Evolutionary conservation across 257 asterid species (phyloP).

Genomic region (Asclepias syriaca): DNA sequence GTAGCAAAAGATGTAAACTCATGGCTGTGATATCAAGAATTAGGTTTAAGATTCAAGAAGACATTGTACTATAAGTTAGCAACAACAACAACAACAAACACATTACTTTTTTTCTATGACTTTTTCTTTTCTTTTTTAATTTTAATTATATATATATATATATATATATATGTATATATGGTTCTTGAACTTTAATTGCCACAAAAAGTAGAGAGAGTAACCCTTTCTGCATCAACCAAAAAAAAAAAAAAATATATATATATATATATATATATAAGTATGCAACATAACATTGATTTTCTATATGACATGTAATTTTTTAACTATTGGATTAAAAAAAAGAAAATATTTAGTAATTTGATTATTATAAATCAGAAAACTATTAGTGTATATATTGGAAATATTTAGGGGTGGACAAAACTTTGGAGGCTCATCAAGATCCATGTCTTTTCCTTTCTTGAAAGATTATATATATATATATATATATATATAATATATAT

Average conservation of each 20-base stretch:
- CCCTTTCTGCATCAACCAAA: neutral
- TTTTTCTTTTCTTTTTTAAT: neutral
- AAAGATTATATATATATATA: neutral
- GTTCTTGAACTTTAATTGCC: conserved; percentile 1
- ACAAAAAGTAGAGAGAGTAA: neutral
- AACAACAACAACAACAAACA: conserved; percentile 3
- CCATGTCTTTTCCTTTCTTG: neutral
- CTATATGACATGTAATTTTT: no score
- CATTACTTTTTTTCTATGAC: neutral
- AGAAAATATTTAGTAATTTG: no score
- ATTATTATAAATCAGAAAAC: no score
- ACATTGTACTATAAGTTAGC: neutral
- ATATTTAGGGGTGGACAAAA: no score
- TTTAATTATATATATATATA: no score
- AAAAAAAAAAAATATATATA: no score
- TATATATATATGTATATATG: no score
- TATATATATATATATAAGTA: no score
- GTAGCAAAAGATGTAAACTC: conserved; percentile 13
- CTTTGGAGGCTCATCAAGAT: no score
- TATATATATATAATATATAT: no score
- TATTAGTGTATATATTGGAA: neutral
- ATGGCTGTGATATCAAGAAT: conserved; percentile 9
- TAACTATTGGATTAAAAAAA: no score
- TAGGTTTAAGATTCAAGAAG: conserved; percentile 1
- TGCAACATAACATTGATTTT: no score